These are phyloP conservation scores for Chenopodium suecicum DNA, from an alignment of 148 eudicot species.

Conservation along the genomic window DNA sequence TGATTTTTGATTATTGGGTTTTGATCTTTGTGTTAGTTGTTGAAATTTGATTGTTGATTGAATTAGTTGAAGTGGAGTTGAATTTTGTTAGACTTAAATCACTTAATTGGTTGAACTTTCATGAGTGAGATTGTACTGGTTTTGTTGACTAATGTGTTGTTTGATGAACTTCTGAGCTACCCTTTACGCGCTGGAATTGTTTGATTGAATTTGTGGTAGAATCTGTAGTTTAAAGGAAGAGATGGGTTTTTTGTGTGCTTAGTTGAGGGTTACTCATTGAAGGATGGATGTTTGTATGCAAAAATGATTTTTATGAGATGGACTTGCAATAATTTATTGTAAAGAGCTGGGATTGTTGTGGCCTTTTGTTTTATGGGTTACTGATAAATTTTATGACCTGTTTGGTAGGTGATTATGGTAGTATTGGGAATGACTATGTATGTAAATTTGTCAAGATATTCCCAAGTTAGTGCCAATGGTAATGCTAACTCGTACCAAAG, in stretches of 20 bases:
- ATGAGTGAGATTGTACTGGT: not conserved
- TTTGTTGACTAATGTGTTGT: not conserved
- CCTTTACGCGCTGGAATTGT: not conserved
- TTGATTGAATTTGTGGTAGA: not conserved
- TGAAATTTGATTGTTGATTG: not conserved
- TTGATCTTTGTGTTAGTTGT: not conserved
- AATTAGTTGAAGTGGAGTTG: slow-evolving; percentile 1
- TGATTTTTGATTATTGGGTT: not conserved
- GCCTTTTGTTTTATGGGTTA: no score
- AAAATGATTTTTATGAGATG: no score
- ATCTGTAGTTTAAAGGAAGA: not conserved
- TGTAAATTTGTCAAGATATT: no score
- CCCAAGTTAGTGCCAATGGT: no score
- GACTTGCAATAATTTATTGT: no score
- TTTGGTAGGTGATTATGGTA: no score
- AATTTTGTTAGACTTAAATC: not conserved
- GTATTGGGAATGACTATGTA: no score
- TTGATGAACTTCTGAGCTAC: not conserved
- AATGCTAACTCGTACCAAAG: no score
- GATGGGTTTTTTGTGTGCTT: no score
- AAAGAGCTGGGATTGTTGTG: no score
- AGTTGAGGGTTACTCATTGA: not conserved
- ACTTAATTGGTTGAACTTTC: not conserved
- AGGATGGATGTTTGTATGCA: not conserved
- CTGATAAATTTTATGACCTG: no score